Evolutionary conservation across 257 asterid species (phyloP), one percentile per base, ranked within the genome.

Genomic region (Forsythia suspensa): DNA sequence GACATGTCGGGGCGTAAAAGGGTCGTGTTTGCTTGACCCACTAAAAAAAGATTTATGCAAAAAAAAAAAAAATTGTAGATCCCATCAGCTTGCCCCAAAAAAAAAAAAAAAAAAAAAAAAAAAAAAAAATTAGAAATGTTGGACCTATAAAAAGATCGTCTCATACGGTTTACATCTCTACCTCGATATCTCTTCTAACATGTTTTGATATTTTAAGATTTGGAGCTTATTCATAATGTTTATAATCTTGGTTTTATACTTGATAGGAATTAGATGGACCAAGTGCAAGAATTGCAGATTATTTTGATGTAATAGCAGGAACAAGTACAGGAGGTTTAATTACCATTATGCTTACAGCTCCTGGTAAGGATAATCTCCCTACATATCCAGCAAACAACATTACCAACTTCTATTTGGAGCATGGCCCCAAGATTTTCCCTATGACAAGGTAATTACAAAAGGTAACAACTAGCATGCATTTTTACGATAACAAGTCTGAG

Each of bases 281-380:
- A 44, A 52, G 70, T 69, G 84, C 84, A 73, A 77, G 84, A 80
- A 80, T 84, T 18, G 80, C 82, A 67, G 80, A 84, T 46, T 83
- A 83, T 59, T 80, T 80, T 76, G 87, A 83, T 44, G 84, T 83
- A 13, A 9, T 80, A 41, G 87, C 87, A 0, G 87, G 84, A 48
- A 84, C 82, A 43, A 84, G 87, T 42, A 80, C 85, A 59, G 84
- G 82, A 29, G 87, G 80, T 38, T 7, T 84, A 40, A 71, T 77
- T 43, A 69, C 87, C 9, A 66, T 70, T 20, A 80, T 84, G 87
- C 72, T 84, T 11, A 46, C 84, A 24, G 84, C 87, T 40, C 85
- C 84, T 21, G 74, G 65, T 12, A 59, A 41, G 9, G 80, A 77
- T 42, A 84, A 77, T 75, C 82, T 75, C 8, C 84, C 87, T 3